These are phyloP conservation scores for Salvia miltiorrhiza DNA, from an alignment of 257 asterid genomes.

Conservation along the genomic window DNA sequence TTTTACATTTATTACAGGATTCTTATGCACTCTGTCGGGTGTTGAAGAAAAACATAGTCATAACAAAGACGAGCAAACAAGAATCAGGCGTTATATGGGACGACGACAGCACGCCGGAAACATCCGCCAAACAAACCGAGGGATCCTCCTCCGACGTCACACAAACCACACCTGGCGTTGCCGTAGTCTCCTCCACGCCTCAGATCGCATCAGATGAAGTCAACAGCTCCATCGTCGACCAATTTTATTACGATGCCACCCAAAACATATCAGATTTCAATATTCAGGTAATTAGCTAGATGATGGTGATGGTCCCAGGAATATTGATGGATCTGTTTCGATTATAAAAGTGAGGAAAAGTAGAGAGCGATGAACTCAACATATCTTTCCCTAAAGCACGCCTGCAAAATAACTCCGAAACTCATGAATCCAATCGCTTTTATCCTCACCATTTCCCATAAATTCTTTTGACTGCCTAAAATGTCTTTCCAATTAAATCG, in stretches of 20 bases:
- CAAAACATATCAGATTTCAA: constrained; percentile 33
- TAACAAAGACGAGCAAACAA: constrained; percentile 32
- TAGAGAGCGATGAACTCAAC: constrained; percentile 35
- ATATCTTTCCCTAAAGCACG: constrained; percentile 41
- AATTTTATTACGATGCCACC: constrained; percentile 17
- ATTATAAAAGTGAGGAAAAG: constrained; percentile 37
- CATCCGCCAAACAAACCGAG: no score
- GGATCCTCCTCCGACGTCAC: constrained; percentile 44
- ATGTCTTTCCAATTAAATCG: constrained; percentile 29
- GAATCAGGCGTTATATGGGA: constrained; percentile 40
- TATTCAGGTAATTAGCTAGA: constrained; percentile 33
- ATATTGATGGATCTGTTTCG: constrained; percentile 38
- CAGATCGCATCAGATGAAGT: constrained; percentile 46
- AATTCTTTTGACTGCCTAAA: constrained; percentile 53
- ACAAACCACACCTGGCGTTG: constrained; percentile 28
- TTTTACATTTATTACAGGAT: constrained; percentile 32
- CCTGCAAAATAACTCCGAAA: constrained; percentile 25
- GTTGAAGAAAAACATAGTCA: constrained; percentile 49
- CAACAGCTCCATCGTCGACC: constrained; percentile 36
- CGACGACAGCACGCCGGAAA: constrained; percentile 39
- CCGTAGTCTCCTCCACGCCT: constrained; percentile 13
- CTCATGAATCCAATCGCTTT: constrained; percentile 29
- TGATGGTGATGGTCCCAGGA: constrained; percentile 44
- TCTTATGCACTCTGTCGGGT: constrained; percentile 66
- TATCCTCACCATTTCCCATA: constrained; percentile 45